Percentiles rank a stretch among this genome's conserved stretches.
phyloP scores from a whole-genome alignment of 257 asterid species.

The Perilla frutescens region DNA sequence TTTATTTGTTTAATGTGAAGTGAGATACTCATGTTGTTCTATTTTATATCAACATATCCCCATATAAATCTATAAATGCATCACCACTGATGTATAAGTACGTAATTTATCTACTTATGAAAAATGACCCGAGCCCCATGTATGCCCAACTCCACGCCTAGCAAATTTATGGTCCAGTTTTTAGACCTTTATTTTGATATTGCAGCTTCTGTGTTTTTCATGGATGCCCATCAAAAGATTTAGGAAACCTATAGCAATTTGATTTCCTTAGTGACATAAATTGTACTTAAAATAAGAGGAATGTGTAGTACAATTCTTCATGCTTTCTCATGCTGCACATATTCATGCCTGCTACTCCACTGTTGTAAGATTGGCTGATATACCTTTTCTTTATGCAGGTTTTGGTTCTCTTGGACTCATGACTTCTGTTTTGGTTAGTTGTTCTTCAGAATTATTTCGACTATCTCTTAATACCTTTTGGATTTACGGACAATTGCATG shows the following conservation, averaged over 20 bases:
- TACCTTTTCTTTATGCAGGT: slow-evolving; percentile 51
- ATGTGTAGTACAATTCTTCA: slow-evolving; percentile 2
- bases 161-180: neutral
- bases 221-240: neutral
- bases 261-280: neutral
- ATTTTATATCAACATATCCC: neutral
- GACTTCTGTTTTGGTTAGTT: slow-evolving; percentile 84
- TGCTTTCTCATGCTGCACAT: neutral
- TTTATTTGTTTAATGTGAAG: neutral
- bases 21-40: slow-evolving; percentile 7
- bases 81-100: neutral
- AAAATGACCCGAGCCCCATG: neutral
- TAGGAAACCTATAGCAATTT: neutral
- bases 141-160: neutral
- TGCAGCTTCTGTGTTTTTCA: neutral
- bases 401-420: slow-evolving; percentile 96
- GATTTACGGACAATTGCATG: slow-evolving; percentile 8
- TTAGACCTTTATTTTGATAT: neutral
- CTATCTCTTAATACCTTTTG: slow-evolving; percentile 12
- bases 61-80: neutral
- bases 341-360: slow-evolving; percentile 18
- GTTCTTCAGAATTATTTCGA: slow-evolving; percentile 1
- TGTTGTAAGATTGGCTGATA: slow-evolving; percentile 18
- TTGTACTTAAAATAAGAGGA: neutral
- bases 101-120: neutral